These are phyloP conservation scores for Raphanus hybrid DNA, from an alignment of 441 rosid species.

Conservation along the genomic window DNA sequence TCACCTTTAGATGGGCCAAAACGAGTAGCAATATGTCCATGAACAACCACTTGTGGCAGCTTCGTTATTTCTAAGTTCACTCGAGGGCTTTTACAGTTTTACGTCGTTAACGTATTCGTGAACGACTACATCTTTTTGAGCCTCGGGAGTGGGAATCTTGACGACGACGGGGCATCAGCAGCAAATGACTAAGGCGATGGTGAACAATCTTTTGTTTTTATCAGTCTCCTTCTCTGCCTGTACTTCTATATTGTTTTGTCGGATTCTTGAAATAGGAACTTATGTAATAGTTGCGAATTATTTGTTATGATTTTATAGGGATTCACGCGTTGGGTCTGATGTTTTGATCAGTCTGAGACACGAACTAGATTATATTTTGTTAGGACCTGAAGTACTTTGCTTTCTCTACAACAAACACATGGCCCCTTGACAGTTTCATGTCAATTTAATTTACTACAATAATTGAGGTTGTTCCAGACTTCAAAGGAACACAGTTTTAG, in stretches of 20 bases:
- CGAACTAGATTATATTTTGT: neutral
- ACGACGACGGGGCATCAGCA: constrained; percentile 17
- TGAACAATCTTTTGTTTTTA: neutral
- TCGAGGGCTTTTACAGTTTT: neutral
- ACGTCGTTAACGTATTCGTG: neutral
- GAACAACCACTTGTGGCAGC: neutral
- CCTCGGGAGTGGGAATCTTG: constrained; percentile 16
- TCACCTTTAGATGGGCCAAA: constrained; percentile 10
- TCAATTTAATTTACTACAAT: neutral
- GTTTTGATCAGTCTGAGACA: constrained; percentile 15
- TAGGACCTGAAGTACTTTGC: neutral
- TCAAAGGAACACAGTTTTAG: neutral
- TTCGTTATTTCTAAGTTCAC: neutral
- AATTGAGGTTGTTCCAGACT: neutral
- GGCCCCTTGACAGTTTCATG: neutral
- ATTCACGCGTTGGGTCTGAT: constrained; percentile 16
- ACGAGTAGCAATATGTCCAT: neutral
- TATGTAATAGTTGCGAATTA: constrained; percentile 1
- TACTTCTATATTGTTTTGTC: constrained; percentile 4
- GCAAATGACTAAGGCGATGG: neutral
- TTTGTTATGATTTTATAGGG: constrained; percentile 23
- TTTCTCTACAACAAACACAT: neutral
- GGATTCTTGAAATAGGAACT: neutral
- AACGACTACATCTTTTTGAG: neutral
- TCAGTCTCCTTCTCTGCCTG: neutral